These are phyloP conservation scores for Xylariaceae sp. DNA, from an alignment of 2,329 filamentous ascomycete species.

Conservation along the genomic window DNA sequence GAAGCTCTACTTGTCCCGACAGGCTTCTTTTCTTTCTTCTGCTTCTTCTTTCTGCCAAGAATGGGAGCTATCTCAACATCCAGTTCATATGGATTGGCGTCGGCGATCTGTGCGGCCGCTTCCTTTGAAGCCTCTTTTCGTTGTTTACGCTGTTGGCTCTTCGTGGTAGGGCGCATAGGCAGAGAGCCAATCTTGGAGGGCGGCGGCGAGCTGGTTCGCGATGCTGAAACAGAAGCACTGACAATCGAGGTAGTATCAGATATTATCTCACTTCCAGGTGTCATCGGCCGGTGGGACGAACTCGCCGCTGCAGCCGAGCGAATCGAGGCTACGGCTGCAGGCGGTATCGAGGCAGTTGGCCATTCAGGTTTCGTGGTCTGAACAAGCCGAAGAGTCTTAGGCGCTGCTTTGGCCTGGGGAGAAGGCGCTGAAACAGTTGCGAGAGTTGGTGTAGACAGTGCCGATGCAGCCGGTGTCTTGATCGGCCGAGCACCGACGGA, in stretches of 20 bases:
- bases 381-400: conserved; percentile 66
- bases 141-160: conserved; percentile 74
- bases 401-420: conserved; percentile 46
- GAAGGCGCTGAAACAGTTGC: conserved; percentile 47
- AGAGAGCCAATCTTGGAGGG: conserved; percentile 62
- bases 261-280: conserved; percentile 65
- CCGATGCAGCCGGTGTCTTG: conserved; percentile 34
- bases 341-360: conserved; percentile 35
- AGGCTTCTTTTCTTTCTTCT: conserved; percentile 63
- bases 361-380: conserved; percentile 59
- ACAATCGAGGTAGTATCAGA: conserved; percentile 74
- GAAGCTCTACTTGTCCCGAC: conserved; percentile 29
- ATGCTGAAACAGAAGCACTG: conserved; percentile 62
- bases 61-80: conserved; percentile 63
- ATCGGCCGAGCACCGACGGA: conserved; percentile 32
- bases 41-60: conserved; percentile 76
- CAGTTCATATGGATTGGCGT: conserved; percentile 46
- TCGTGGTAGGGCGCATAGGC: conserved; percentile 64
- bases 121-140: conserved; percentile 63
- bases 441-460: conserved; percentile 46
- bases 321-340: conserved; percentile 30
- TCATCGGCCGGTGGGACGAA: conserved; percentile 56
- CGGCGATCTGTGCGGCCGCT: conserved; percentile 51
- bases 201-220: conserved; percentile 67
- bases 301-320: conserved; percentile 28